phyloP scores from a whole-genome alignment of 208 protist genomes.

The Acanthamoeba sp. region DNA sequence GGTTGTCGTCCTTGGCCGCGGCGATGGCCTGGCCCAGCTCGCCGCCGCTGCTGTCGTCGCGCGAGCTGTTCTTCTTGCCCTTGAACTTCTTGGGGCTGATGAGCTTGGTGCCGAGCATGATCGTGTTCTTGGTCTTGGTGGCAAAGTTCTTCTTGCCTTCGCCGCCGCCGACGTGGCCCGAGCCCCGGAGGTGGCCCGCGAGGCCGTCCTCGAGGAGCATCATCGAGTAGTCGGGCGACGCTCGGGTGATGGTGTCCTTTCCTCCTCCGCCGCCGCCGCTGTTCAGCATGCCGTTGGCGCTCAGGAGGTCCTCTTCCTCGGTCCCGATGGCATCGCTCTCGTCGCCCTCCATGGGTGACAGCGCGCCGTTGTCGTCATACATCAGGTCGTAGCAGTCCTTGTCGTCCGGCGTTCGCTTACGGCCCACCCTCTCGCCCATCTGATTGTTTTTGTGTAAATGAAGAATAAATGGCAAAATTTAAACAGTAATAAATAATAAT shows the following conservation, averaged over 20 bases:
- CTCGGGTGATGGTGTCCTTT: neutral
- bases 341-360: constrained; percentile 45
- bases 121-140: constrained; percentile 70
- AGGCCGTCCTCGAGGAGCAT: neutral
- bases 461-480: too few relatives aligned
- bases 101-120: constrained; percentile 64
- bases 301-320: neutral
- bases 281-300: neutral
- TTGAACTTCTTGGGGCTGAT: constrained; percentile 72
- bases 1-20: neutral
- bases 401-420: constrained; percentile 29
- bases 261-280: neutral
- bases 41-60: neutral
- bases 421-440: constrained; percentile 44
- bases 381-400: neutral
- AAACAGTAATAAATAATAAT: too few relatives aligned
- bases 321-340: constrained; percentile 29
- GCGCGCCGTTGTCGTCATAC: neutral
- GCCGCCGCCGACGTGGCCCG: too few relatives aligned
- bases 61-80: constrained; percentile 4
- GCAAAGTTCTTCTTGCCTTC: constrained; percentile 51
- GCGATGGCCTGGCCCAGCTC: neutral
- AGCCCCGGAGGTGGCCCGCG: neutral
- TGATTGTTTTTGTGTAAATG: too few relatives aligned
- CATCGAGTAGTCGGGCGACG: neutral